Evolutionary conservation across 768 basidiomycete species (phyloP).

Genomic region (Boletus barrowsii): DNA sequence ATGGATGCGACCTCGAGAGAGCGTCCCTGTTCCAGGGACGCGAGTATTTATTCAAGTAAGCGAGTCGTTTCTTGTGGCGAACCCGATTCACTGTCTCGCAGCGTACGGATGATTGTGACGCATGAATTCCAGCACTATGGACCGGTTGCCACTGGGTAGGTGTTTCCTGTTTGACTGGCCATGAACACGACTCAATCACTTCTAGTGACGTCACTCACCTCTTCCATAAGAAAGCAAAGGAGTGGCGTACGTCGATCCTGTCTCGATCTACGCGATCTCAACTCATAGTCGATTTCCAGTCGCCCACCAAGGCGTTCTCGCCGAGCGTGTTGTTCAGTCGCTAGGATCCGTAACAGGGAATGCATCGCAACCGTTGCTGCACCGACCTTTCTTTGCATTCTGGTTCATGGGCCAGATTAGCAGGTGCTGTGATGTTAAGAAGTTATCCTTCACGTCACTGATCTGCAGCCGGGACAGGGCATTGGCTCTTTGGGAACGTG

Average conservation of each 20-base stretch:
- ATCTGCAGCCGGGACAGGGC: constrained; percentile 36
- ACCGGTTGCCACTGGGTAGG: constrained; percentile 56
- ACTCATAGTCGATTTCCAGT: constrained; percentile 38
- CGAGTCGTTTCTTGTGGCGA: constrained; percentile 4
- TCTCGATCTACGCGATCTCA: constrained; percentile 4
- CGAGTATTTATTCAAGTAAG: constrained; percentile 78
- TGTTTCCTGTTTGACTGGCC: constrained; percentile 3
- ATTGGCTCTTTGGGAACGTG: constrained; percentile 58
- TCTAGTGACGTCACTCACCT: constrained; percentile 42
- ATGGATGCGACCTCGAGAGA: constrained; percentile 65
- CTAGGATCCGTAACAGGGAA: constrained; percentile 59
- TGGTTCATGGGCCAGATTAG: constrained; percentile 75
- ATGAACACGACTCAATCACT: background rate
- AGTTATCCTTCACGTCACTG: constrained; percentile 6
- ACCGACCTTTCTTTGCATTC: constrained; percentile 65
- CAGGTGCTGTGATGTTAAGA: constrained; percentile 36
- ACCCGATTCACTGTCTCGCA: constrained; percentile 24
- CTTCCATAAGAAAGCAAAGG: constrained; percentile 57
- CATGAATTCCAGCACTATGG: constrained; percentile 66
- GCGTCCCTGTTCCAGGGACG: constrained; percentile 67
- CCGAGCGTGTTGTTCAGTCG: constrained; percentile 56
- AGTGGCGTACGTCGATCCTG: constrained; percentile 55
- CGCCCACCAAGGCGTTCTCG: constrained; percentile 56
- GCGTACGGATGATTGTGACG: constrained; percentile 67
- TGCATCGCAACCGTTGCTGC: constrained; percentile 43